Conservation (phyloP, 345 rosid species). For the Pistacia atlantica region DNA sequence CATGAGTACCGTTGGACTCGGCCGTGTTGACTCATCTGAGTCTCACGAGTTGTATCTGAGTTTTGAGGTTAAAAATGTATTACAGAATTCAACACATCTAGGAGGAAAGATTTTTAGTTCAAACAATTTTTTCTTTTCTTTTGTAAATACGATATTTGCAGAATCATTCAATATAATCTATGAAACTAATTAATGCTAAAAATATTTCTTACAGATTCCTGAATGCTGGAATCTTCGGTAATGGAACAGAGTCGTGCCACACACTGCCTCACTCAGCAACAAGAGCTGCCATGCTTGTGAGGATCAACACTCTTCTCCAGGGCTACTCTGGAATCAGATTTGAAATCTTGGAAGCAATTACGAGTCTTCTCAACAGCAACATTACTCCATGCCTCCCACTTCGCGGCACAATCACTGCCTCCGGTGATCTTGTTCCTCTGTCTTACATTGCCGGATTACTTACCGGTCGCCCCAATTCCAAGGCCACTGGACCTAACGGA, state of each 20-base stretch:
- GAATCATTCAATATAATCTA: neutral
- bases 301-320: slow-evolving; percentile 75
- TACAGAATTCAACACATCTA: no score
- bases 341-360: slow-evolving; percentile 66
- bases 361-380: slow-evolving; percentile 62
- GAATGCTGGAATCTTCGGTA: slow-evolving; percentile 73
- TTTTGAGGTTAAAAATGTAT: neutral
- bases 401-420: slow-evolving; percentile 74
- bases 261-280: slow-evolving; percentile 58
- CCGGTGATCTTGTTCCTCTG: slow-evolving; percentile 70
- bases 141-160: no score
- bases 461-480: slow-evolving; percentile 63
- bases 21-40: no score
- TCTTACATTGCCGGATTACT: slow-evolving; percentile 75
- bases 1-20: neutral
- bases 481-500: slow-evolving; percentile 58
- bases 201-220: slow-evolving; percentile 44
- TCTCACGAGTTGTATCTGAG: neutral
- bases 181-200: neutral
- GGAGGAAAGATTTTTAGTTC: no score
- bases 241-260: slow-evolving; percentile 49
- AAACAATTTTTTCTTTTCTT: neutral
- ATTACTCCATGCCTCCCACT: slow-evolving; percentile 74
- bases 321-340: slow-evolving; percentile 80
- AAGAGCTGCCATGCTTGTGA: slow-evolving; percentile 73